Conservation (phyloP, 1,139 yeast species). For the Pneumocystis wakefieldiae region DNA sequence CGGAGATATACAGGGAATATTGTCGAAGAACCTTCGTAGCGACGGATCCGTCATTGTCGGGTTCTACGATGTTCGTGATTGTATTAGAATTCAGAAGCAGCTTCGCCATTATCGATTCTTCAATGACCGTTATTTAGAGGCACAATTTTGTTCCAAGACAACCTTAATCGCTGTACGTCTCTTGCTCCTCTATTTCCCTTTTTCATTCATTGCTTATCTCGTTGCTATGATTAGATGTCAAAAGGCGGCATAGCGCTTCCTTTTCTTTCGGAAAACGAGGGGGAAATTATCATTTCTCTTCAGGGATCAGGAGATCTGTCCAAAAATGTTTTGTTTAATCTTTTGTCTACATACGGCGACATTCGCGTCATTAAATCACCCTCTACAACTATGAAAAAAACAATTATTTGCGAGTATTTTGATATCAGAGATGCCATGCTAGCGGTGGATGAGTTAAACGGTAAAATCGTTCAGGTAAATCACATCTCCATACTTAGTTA, state of each 20-base stretch:
- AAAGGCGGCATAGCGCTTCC: slow-evolving; percentile 13
- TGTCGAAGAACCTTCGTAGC: slow-evolving; percentile 13
- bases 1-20: slow-evolving; percentile 18
- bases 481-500: slow-evolving; percentile 3
- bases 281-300: slow-evolving; percentile 12
- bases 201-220: not conserved
- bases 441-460: slow-evolving; percentile 16
- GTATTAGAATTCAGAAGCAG: slow-evolving; percentile 17
- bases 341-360: slow-evolving; percentile 20
- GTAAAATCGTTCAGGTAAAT: slow-evolving; percentile 14
- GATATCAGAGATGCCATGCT: slow-evolving; percentile 25
- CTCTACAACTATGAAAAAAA: slow-evolving; percentile 10
- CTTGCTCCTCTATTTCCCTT: too few species aligned
- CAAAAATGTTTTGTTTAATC: slow-evolving; percentile 9
- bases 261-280: slow-evolving; percentile 13
- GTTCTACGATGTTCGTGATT: slow-evolving; percentile 20
- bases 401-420: slow-evolving; percentile 24
- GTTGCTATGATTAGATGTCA: slow-evolving; percentile 9
- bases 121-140: slow-evolving; percentile 11
- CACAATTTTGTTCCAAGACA: slow-evolving; percentile 5
- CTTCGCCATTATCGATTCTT: slow-evolving; percentile 16
- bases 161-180: not conserved
- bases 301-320: slow-evolving; percentile 10
- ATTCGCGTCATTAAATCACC: slow-evolving; percentile 16
- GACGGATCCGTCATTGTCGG: slow-evolving; percentile 18